Base-by-base conservation (phyloP, 108 stramenopile species). In the Stephanodiscus minutulus region DNA sequence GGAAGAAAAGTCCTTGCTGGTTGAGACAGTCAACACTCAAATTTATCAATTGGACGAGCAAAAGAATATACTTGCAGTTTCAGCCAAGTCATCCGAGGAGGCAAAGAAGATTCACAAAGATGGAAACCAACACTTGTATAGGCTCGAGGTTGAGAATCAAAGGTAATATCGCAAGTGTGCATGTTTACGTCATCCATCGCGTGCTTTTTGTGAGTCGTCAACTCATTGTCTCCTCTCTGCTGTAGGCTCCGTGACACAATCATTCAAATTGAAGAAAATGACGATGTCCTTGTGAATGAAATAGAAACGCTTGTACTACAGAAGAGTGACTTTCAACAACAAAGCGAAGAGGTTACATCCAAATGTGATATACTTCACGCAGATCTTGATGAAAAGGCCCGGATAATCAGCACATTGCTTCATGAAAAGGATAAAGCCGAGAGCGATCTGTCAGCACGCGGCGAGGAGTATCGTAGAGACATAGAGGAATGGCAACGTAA, bases 91-190 rank as follows among this genome's bases (percentile, higher is more conserved):
- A 7, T 48, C 68, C 2, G 68, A 75, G 1, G 74, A 75, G 18
- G 63, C 52, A 29, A 77, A 72, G 47, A 58, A 48, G 46, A 35
- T 50, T 28, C 65, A 73, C 37, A 39, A 59, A 18, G 64, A 72
- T 33, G 64, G 56, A 18, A 73, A 48, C 44, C 56, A 60, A 25
- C 36, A 52, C 13, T n/a, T 78, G 15, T 55, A 78, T 37, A 46
- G 56, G 22, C 76, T 82, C 28, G 81, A 82, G 47, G 4, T 82
- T 17, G 81, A 82, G 29, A 77, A 82, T 67, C 68, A 73, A 46
- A 33, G 66, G 62, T 64, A 64, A 47, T n/a, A 39, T 21, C 11
- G 39, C 2, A 53, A 2, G 22, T 27, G 22, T 0, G 22, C 1
- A 6, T 21, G 12, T 27, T 25, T 60, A 0, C 13, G 4, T 9